Base-by-base conservation (phyloP, 805 yeast genomes). In the Starmera dryadoides region DNA sequence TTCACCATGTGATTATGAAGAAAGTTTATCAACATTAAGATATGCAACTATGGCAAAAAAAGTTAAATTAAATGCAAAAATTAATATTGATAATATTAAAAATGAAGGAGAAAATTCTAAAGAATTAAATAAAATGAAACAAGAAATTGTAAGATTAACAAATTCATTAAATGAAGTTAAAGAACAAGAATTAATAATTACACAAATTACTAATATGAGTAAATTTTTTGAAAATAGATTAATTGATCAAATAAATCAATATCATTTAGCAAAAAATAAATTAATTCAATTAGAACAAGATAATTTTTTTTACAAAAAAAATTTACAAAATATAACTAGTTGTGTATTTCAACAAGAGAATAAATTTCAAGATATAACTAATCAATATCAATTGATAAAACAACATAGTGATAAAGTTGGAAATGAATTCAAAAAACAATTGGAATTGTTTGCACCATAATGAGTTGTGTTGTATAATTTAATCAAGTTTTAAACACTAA, bases 1-100 rank as follows among this genome's bases (percentile, higher is more conserved):
- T 0, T 79, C 94, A 0, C 94, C 95, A 0, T 68, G 77, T 15
- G 91, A 83, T 50, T 81, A 76, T 56, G 89, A 84, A 17, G 95
- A 86, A 50, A 79, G 87, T 0, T 56, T 79, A 48, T 81, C 85
- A 31, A 86, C 95, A 0, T 61, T 86, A 41, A 66, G 88, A 44
- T 86, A 86, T 55, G 94, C 95, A 1, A 81, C 77, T 17, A 76
- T 81, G 42, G 91, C 87, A 3, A 82, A 84, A 54, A 66, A 68
- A 46, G 83, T 86, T 47, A 72, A 71, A 40, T 80, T 86, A 26
- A 59, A 60, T 16, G 95, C 91, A 0, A 69, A 51, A 18, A 53
- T 71, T 38, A 76, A 77, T 49, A 45, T 55, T 38, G 53, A 49
- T 39, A 45, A 45, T 23, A 32, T 45, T 10, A 33, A 38, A n/a